Base-by-base conservation (phyloP, 2,329 filamentous ascomycete genomes). In the Epichloe gansuensis region DNA sequence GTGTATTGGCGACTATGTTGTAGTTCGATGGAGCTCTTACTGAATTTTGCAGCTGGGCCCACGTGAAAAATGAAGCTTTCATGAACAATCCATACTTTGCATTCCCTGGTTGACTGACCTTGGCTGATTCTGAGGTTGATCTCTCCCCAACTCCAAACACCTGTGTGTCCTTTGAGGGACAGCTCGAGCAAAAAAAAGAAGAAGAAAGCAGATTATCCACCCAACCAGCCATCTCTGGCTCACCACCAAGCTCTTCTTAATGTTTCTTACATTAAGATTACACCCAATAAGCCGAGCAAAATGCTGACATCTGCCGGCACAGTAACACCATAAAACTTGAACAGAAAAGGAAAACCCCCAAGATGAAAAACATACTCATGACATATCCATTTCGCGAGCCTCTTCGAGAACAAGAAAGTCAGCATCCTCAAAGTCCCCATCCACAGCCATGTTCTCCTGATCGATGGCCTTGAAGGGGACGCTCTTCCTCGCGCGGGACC, bases 371-470 rank as follows among this genome's bases (percentile, higher is more conserved):
- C 41, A 39, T 6, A 42, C 11, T 38, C 51, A 57, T 9, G 55
- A 54, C n/a, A 60, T 57, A 5, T 68, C 64, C 70, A 77, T 72
- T 12, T 75, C 71, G 46, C 72, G 64, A 28, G 71, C 70, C 41
- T 65, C 66, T 12, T 58, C 59, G 35, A 62, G 71, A 52, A 81
- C 78, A 51, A 84, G 64, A 55, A 89, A 89, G 1, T 78, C 74
- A 0, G 85, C 85, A 54, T 89, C 85, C 53, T 77, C 82, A 63
- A 88, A 88, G 63, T 88, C 83, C 17, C 68, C 66, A 43, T 69
- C 69, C 0, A 68, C 58, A 4, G 64, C 64, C 57, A 67, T 66
- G 57, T 77, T 79, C 61, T 80, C 75, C 61, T 80, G 74, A 1
- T 64, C 72, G 4, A 63, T 38, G 11, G 55, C 53, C 23, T 58